Evolutionary conservation across 2,329 filamentous ascomycete species (phyloP).

Genomic region (Botryosphaeria agaves): DNA sequence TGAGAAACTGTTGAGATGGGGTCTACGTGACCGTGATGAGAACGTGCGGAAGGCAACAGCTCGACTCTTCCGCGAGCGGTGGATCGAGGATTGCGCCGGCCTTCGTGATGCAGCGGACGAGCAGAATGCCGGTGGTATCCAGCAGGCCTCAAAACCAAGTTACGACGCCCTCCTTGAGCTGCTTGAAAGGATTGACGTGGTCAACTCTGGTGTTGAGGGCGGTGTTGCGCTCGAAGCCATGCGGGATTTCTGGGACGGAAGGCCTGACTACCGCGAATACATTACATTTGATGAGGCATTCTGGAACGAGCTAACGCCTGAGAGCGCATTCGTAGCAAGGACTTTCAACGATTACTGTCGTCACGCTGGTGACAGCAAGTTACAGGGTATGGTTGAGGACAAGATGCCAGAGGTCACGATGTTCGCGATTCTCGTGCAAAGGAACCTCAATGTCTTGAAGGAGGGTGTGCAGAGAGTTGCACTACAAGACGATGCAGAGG

Average conservation of each 20-base stretch:
- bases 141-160: slow-evolving; percentile 44
- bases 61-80: slow-evolving; percentile 81
- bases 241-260: slow-evolving; percentile 89
- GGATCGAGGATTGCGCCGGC: slow-evolving; percentile 89
- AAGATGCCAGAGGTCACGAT: slow-evolving; percentile 92
- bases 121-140: slow-evolving; percentile 26
- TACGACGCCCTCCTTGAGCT: slow-evolving; percentile 79
- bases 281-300: slow-evolving; percentile 56
- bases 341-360: slow-evolving; percentile 92
- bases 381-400: slow-evolving; percentile 64
- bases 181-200: slow-evolving; percentile 81
- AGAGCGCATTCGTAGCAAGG: slow-evolving; percentile 76
- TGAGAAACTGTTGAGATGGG: slow-evolving; percentile 91
- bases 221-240: slow-evolving; percentile 89
- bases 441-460: slow-evolving; percentile 54
- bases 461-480: slow-evolving; percentile 43
- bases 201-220: slow-evolving; percentile 76
- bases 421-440: slow-evolving; percentile 71
- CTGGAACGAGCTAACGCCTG: slow-evolving; percentile 67
- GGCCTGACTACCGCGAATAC: slow-evolving; percentile 63
- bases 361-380: slow-evolving; percentile 53
- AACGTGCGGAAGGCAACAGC: slow-evolving; percentile 84
- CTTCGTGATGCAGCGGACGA: slow-evolving; percentile 40
- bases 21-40: slow-evolving; percentile 82
- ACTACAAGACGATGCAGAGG: slow-evolving; percentile 41